Conservation (phyloP, 2,329 filamentous ascomycete species). For the Botrytis medusae region DNA sequence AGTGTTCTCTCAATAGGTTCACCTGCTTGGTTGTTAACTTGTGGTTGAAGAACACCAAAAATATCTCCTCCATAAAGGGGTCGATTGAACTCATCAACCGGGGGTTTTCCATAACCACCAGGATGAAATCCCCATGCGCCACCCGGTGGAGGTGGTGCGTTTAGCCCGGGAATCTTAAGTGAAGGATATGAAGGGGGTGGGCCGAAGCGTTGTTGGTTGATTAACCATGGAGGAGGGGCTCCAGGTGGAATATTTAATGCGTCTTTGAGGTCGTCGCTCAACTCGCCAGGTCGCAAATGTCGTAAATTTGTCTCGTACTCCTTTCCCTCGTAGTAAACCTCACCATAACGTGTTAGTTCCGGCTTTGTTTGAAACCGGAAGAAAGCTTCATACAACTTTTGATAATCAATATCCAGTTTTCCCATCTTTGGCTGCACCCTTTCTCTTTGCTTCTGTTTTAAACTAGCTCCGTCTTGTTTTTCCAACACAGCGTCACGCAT, state of each 20-base stretch:
- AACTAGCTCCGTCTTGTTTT: conserved; percentile 85
- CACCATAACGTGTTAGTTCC: conserved; percentile 87
- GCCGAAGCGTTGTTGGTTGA: conserved; percentile 92
- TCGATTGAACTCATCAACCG: conserved; percentile 87
- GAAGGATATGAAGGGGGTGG: conserved; percentile 93
- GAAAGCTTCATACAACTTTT: conserved; percentile 97
- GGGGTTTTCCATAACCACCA: conserved; percentile 94
- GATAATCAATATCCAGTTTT: conserved; percentile 96
- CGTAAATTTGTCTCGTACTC: conserved; percentile 94
- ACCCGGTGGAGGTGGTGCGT: conserved; percentile 85
- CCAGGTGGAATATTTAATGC: conserved; percentile 91
- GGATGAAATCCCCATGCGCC: conserved; percentile 94
- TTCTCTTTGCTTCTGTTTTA: conserved; percentile 96
- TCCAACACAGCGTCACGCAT: conserved; percentile 97
- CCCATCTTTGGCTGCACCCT: conserved; percentile 95
- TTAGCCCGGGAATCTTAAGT: conserved; percentile 91
- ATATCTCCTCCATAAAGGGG: conserved; percentile 93
- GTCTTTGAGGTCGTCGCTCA: conserved; percentile 86
- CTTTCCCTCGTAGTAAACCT: conserved; percentile 99
- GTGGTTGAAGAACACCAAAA: conserved; percentile 72
- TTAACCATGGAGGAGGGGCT: conserved; percentile 92
- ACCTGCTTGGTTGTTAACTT: conserved; percentile 61
- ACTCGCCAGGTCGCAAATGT: conserved; percentile 84
- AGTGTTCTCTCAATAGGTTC: conserved; percentile 83
- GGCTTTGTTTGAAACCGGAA: conserved; percentile 98